A percentile compares a stretch with the other conserved stretches of the same genome.
These are phyloP conservation scores for Agrocybe chaxingu DNA, from an alignment of 768 basidiomycete genomes.

Conservation along the genomic window DNA sequence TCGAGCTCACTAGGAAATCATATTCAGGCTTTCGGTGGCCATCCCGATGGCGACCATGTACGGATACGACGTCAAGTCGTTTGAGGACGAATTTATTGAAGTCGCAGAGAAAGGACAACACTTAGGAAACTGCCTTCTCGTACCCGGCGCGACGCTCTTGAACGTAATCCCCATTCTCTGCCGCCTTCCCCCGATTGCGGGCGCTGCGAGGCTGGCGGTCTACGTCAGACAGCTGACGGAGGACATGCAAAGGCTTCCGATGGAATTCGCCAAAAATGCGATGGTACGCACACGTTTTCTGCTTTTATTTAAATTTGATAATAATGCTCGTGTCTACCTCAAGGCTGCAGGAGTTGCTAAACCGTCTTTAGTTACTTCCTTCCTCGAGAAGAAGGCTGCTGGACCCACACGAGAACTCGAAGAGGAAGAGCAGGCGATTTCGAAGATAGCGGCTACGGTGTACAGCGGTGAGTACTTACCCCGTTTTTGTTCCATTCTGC, in stretches of 20 bases:
- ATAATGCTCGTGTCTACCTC: too few species aligned
- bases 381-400: slow-evolving; percentile 7
- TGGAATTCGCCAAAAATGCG: slow-evolving; percentile 3
- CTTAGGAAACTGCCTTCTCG: slow-evolving; percentile 2
- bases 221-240: slow-evolving; percentile 5
- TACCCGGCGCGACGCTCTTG: slow-evolving; percentile 6
- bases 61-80: slow-evolving; percentile 29
- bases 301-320: not conserved
- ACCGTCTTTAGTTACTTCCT: slow-evolving; percentile 4
- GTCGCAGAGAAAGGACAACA: slow-evolving; percentile 23
- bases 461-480: slow-evolving; percentile 9
- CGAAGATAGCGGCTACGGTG: slow-evolving; percentile 10
- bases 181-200: slow-evolving; percentile 1
- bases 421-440: slow-evolving; percentile 6
- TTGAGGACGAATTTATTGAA: slow-evolving; percentile 30
- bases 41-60: slow-evolving; percentile 35
- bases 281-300: not conserved
- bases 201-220: slow-evolving; percentile 4
- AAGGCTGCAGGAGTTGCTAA: slow-evolving; percentile 7
- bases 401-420: not conserved
- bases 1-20: not conserved
- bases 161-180: slow-evolving; percentile 7
- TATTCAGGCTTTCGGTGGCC: slow-evolving; percentile 22
- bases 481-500: too few species aligned
- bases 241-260: slow-evolving; percentile 4